Base-by-base conservation (phyloP, 2,329 filamentous ascomycete genomes). In the Neofusicoccum umdonicola region DNA sequence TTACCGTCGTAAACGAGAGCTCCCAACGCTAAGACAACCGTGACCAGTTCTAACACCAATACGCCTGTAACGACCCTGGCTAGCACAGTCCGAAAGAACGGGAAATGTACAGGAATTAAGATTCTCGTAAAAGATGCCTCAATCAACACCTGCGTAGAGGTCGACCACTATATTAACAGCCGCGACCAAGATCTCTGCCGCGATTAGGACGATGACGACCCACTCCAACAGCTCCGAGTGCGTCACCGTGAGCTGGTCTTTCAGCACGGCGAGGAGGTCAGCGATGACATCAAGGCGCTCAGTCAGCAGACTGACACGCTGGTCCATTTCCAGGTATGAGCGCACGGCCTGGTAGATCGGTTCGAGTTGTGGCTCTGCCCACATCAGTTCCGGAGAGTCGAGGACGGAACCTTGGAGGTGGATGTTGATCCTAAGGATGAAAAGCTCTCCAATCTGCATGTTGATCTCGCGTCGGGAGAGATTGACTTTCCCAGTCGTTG, bases 391-490 rank as follows among this genome's bases (percentile, higher is more conserved):
- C 0, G 95, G 95, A 9, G 93, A 96, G 77, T 99, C 95, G 44
- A 99, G 88, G 5, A 99, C 93, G 35, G 92, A 96, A 39, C 95
- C 95, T 77, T 98, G 97, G 58, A 99, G 85, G 79, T 99, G 96
- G 73, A 99, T 98, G 77, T 95, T 97, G 81, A 99, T 98, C 66
- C 95, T 88, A 37, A 99, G 82, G 74, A 99, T 98, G 78, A 99
- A 99, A 62, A 99, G 87, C 80, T 99, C 93, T 76, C 95, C 95
- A 67, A 99, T 97, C 79, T 98, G 93, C 93, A 98, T 98, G 82
- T 98, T 98, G 83, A 99, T 97, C 76, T 98, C 88, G 66, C 88
- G 88, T 48, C 94, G 88, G 65, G 89, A 92, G 65, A 99, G 87
- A 63, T 91, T 89, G 73, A 99, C 95, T 73, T 93, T 95, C 68